Percentiles rank a stretch among this genome's conserved stretches.
Evolutionary conservation across 176 grass and related monocot genomes (phyloP).

Genomic region (Musa itinerans): DNA sequence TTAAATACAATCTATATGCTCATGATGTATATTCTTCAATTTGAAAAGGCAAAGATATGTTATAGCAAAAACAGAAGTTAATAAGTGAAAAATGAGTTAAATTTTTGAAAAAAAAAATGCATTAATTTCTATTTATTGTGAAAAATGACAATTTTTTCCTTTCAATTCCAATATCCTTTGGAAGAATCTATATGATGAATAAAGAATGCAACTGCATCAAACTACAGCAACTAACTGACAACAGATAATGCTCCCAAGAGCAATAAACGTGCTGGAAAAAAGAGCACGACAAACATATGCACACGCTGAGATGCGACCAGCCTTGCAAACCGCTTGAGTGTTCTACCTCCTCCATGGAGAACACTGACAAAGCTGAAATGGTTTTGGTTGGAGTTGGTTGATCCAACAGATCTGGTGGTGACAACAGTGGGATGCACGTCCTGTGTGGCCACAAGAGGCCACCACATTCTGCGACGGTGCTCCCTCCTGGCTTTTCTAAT

Average conservation of each 20-base stretch:
- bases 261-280: constrained; percentile 46
- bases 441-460: constrained; percentile 27
- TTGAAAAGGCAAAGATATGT: too few species aligned
- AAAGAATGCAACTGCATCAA: too few species aligned
- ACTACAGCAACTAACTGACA: constrained; percentile 7
- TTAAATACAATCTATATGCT: too few species aligned
- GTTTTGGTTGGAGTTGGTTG: neutral
- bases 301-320: constrained; percentile 23
- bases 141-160: too few species aligned
- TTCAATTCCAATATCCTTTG: too few species aligned
- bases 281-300: constrained; percentile 35
- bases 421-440: too few species aligned
- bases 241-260: constrained; percentile 42
- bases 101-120: too few species aligned
- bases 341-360: constrained; percentile 29
- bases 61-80: too few species aligned
- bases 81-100: too few species aligned
- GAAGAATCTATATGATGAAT: too few species aligned
- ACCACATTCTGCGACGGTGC: constrained; percentile 37
- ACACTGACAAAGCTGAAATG: constrained; percentile 22
- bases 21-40: too few species aligned
- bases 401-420: neutral
- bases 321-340: constrained; percentile 19
- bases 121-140: too few species aligned
- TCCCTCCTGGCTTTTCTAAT: constrained; percentile 31